Percentiles rank a stretch among this genome's conserved stretches.
Conservation (phyloP, 2,329 filamentous ascomycete species). For the Diaporthe sp. region DNA sequence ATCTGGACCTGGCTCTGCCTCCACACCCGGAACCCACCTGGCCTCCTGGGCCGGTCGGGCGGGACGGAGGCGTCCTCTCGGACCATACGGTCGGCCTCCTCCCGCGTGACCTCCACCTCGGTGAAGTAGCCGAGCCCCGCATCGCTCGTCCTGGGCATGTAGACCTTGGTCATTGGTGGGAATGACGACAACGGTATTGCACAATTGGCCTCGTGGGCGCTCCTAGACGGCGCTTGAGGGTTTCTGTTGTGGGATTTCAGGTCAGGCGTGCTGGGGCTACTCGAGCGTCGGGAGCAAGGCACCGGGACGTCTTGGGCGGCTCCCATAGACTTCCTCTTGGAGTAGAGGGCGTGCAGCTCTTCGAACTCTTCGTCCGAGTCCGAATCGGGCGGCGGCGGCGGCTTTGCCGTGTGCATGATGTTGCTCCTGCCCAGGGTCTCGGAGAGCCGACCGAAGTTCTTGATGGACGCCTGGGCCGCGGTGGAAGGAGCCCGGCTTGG, state of each 20-base stretch:
- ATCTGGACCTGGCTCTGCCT: constrained; percentile 44
- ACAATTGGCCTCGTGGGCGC: too few relatives aligned
- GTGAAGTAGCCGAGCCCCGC: constrained; percentile 46
- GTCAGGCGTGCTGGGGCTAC: not conserved
- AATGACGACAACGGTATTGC: not conserved
- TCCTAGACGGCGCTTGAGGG: not conserved
- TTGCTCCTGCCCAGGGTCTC: constrained; percentile 27
- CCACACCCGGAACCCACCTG: constrained; percentile 36
- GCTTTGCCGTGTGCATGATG: not conserved
- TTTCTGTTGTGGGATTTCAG: not conserved
- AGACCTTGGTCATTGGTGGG: constrained; percentile 43
- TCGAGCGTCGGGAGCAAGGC: not conserved
- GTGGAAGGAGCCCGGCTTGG: not conserved
- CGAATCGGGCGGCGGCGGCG: not conserved
- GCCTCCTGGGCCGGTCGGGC: not conserved
- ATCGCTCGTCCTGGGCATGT: constrained; percentile 45
- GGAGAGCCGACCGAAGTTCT: constrained; percentile 49
- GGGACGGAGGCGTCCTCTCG: not conserved
- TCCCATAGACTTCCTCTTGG: constrained; percentile 48
- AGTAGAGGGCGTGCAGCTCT: constrained; percentile 56
- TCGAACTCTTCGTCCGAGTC: constrained; percentile 45
- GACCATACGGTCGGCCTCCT: constrained; percentile 44
- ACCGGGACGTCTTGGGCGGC: not conserved
- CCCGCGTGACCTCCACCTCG: constrained; percentile 45
- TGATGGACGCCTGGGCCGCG: constrained; percentile 40